These are phyloP conservation scores for Lepidopterella palustris DNA, from an alignment of 495 filamentous ascomycete species.

Conservation along the genomic window DNA sequence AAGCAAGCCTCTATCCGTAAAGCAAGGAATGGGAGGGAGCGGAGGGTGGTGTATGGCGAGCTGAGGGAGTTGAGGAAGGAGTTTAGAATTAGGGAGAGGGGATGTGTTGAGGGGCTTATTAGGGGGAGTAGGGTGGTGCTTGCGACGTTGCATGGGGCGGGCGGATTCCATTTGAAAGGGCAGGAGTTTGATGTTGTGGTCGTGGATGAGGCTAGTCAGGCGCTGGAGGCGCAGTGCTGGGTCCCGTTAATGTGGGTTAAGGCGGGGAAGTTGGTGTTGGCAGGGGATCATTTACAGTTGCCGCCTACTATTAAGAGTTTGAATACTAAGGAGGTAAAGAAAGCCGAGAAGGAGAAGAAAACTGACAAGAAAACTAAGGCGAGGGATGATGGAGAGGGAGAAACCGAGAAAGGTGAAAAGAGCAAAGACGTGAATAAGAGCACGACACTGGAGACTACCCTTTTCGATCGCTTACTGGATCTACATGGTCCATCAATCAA, in stretches of 20 bases:
- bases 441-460: conserved; percentile 69
- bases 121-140: conserved; percentile 77
- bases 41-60: conserved; percentile 75
- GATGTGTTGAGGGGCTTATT: conserved; percentile 71
- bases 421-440: conserved; percentile 7
- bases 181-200: conserved; percentile 90
- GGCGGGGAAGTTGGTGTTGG: conserved; percentile 80
- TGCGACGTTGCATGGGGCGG: conserved; percentile 87
- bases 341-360: conserved; percentile 20
- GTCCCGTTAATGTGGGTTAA: conserved; percentile 63
- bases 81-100: conserved; percentile 75
- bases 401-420: conserved; percentile 18
- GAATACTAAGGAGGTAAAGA: conserved; percentile 41
- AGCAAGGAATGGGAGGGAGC: conserved; percentile 71
- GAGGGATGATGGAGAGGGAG: conserved; percentile 10
- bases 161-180: conserved; percentile 71
- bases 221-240: conserved; percentile 96
- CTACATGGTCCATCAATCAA: conserved; percentile 82
- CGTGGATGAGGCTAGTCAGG: conserved; percentile 93
- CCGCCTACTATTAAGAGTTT: conserved; percentile 89
- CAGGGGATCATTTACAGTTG: conserved; percentile 89
- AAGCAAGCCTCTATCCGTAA: conserved; percentile 87
- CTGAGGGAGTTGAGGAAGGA: conserved; percentile 81
- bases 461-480: conserved; percentile 82
- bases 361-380: conserved; percentile 7